phyloP scores from a whole-genome alignment of 2,329 filamentous ascomycete species.

The Lecanoromycetidae sp. region DNA sequence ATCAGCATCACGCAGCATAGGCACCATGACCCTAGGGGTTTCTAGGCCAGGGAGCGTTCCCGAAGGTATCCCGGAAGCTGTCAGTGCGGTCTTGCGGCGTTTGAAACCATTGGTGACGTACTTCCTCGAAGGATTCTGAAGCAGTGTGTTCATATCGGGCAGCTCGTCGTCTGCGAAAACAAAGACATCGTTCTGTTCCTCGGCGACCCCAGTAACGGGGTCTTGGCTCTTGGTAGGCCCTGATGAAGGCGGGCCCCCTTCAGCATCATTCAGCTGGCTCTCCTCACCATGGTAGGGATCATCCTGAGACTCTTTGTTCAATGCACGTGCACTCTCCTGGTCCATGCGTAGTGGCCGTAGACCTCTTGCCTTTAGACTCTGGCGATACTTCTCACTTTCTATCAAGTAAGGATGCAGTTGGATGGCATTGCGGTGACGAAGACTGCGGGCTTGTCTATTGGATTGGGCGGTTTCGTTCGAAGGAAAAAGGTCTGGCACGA shows the following conservation, averaged over 20 bases:
- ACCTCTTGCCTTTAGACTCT: constrained; percentile 30
- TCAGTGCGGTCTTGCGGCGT: constrained; percentile 25
- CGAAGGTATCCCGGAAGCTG: neutral
- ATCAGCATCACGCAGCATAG: constrained; percentile 10
- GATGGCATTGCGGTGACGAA: constrained; percentile 36
- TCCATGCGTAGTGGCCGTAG: constrained; percentile 31
- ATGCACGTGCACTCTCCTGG: constrained; percentile 15
- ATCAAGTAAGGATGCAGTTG: constrained; percentile 38
- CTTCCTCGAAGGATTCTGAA: constrained; percentile 18
- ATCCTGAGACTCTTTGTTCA: constrained; percentile 17
- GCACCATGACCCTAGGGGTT: no score
- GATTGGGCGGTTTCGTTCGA: neutral
- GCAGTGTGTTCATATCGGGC: constrained; percentile 20
- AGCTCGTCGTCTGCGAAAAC: constrained; percentile 17
- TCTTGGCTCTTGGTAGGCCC: neutral
- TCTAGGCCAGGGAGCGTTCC: constrained; percentile 12
- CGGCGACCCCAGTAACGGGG: neutral
- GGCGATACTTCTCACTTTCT: constrained; percentile 34
- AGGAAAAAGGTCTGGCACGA: neutral
- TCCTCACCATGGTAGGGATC: constrained; percentile 10
- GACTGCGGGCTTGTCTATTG: constrained; percentile 5
- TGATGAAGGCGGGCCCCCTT: neutral
- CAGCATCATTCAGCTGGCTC: constrained; percentile 1
- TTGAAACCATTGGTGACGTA: constrained; percentile 22
- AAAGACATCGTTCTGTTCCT: neutral